Percentiles rank a stretch among this genome's conserved stretches.
These are phyloP conservation scores for Pseudopyricularia javanii DNA, from an alignment of 2,329 filamentous ascomycete genomes.

Conservation along the genomic window DNA sequence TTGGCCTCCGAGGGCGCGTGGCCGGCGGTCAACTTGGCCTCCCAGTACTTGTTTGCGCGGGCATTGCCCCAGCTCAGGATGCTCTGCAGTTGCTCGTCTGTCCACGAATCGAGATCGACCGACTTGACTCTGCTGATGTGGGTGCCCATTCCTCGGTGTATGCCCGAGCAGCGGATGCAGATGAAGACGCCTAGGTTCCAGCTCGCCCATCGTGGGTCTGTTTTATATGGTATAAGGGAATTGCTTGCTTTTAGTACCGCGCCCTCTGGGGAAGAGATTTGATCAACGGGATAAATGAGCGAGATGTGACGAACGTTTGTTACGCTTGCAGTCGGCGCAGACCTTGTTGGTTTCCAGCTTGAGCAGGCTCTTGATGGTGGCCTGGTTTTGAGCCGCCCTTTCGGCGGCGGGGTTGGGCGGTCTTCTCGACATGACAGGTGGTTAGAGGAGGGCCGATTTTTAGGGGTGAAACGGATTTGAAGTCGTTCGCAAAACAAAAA, in stretches of 20 bases:
- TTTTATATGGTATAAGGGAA: not conserved
- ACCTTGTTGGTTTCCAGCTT: conserved; percentile 94
- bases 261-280: not conserved
- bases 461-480: not conserved
- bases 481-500: too few species aligned
- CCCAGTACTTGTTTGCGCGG: conserved; percentile 98
- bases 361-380: conserved; percentile 85
- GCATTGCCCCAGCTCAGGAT: conserved; percentile 92
- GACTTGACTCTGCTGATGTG: conserved; percentile 98
- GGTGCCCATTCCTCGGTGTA: conserved; percentile 97
- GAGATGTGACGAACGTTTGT: conserved; percentile 62
- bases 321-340: conserved; percentile 97
- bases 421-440: conserved; percentile 59
- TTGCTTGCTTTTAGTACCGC: conserved; percentile 3
- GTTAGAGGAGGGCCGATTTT: not conserved
- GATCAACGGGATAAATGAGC: not conserved
- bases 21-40: conserved; percentile 79
- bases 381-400: conserved; percentile 83
- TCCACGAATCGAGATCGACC: conserved; percentile 96
- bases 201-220: conserved; percentile 96
- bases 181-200: conserved; percentile 98
- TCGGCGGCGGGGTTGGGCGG: conserved; percentile 68
- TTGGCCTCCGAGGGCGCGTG: conserved; percentile 93
- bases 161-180: conserved; percentile 96
- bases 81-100: conserved; percentile 91